Percentiles rank a stretch among this genome's conserved stretches.
phyloP scores from a whole-genome alignment of 2,329 filamentous ascomycete species.

The Pseudomassariella vexata region DNA sequence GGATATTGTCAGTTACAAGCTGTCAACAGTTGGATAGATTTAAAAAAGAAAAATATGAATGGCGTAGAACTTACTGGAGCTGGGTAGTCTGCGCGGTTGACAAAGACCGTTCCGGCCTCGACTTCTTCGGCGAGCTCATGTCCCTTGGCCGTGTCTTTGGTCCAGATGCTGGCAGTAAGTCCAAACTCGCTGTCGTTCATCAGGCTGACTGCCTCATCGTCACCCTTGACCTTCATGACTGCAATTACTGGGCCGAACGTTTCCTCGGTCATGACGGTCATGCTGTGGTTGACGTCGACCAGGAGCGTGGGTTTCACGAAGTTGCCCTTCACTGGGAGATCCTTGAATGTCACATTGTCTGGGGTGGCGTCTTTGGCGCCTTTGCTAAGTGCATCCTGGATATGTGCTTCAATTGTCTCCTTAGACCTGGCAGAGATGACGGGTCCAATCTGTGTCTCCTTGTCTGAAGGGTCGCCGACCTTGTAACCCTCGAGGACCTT shows the following conservation, averaged over 20 bases:
- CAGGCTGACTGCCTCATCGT: slow-evolving; percentile 72
- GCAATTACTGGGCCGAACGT: slow-evolving; percentile 93
- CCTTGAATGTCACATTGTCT: slow-evolving; percentile 69
- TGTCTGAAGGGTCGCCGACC: slow-evolving; percentile 80
- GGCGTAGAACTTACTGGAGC: slow-evolving; percentile 63
- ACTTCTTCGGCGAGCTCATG: slow-evolving; percentile 73
- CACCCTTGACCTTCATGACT: slow-evolving; percentile 76
- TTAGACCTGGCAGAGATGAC: slow-evolving; percentile 79
- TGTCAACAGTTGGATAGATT: too few species aligned
- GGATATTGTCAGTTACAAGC: too few species aligned
- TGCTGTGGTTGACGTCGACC: slow-evolving; percentile 71
- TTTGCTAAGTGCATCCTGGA: slow-evolving; percentile 75
- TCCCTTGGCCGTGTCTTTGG: slow-evolving; percentile 72
- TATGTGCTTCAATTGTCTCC: slow-evolving; percentile 69
- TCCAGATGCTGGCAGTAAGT: slow-evolving; percentile 95
- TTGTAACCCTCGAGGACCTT: slow-evolving; percentile 76
- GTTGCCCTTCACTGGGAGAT: slow-evolving; percentile 72
- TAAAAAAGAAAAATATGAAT: slow-evolving; percentile 9
- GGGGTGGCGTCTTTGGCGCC: slow-evolving; percentile 83
- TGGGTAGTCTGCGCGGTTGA: slow-evolving; percentile 90
- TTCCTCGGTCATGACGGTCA: slow-evolving; percentile 88
- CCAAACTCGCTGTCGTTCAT: slow-evolving; percentile 98
- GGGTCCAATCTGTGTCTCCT: slow-evolving; percentile 76
- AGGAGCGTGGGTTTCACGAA: slow-evolving; percentile 84
- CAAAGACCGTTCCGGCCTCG: slow-evolving; percentile 92